Evolutionary conservation across 176 grass and related monocot genomes (phyloP).

Genomic region (Metroxylon sagu): DNA sequence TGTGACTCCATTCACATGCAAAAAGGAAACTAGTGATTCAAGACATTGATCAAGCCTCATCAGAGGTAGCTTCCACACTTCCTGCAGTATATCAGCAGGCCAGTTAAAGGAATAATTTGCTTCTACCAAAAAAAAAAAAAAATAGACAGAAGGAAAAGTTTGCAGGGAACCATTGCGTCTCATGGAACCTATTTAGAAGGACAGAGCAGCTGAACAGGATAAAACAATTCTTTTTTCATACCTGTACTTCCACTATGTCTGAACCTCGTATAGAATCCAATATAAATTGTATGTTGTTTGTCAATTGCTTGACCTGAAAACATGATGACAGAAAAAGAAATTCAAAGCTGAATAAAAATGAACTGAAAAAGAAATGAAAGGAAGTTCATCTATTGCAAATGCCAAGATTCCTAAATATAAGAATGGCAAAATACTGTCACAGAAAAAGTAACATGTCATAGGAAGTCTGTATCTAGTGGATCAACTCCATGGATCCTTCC

Average conservation of each 20-base stretch:
- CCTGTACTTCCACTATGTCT: slow-evolving; percentile 65
- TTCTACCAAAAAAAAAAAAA: too few relatives aligned
- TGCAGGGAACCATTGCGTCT: too few relatives aligned
- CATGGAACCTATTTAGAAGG: neutral
- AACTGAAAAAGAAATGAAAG: neutral
- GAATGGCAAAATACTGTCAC: too few relatives aligned
- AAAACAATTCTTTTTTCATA: slow-evolving; percentile 7
- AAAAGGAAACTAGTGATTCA: neutral
- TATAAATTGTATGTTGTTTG: slow-evolving; percentile 31
- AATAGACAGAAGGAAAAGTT: too few relatives aligned
- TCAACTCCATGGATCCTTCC: too few relatives aligned
- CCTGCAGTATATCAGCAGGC: too few relatives aligned
- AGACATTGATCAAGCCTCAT: too few relatives aligned
- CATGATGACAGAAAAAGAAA: slow-evolving; percentile 13
- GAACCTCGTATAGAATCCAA: slow-evolving; percentile 51
- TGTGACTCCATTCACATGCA: neutral
- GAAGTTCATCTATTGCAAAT: neutral
- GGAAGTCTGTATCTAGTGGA: too few relatives aligned
- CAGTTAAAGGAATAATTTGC: too few relatives aligned
- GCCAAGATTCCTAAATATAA: too few relatives aligned
- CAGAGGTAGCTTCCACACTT: too few relatives aligned
- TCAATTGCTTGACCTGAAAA: slow-evolving; percentile 32
- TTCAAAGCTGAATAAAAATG: neutral
- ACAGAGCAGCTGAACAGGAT: neutral
- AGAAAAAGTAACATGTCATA: too few relatives aligned